These are phyloP conservation scores for Lindgomyces ingoldianus DNA, from an alignment of 495 filamentous ascomycete species.

Conservation along the genomic window DNA sequence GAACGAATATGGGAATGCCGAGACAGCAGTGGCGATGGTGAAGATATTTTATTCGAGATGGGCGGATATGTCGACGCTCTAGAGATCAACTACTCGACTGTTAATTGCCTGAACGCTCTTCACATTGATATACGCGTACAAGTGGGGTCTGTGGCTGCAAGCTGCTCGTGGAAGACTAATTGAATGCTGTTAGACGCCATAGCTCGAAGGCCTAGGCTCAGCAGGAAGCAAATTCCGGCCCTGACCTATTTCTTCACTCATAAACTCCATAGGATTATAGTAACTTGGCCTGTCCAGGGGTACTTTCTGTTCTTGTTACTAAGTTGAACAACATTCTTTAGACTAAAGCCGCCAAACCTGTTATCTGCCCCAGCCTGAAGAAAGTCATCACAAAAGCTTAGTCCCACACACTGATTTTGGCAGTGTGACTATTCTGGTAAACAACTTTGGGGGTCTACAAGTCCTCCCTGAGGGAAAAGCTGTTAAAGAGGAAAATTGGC, in stretches of 20 bases:
- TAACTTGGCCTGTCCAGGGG: constrained; percentile 1
- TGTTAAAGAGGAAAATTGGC: neutral
- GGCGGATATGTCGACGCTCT: neutral
- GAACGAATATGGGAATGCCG: neutral
- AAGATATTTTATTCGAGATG: constrained; percentile 1
- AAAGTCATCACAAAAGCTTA: neutral
- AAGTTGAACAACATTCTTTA: neutral
- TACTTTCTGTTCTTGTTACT: constrained; percentile 1
- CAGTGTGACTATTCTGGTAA: neutral
- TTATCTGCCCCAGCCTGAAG: neutral
- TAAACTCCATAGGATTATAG: no score
- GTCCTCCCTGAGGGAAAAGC: neutral
- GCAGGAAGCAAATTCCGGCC: no score
- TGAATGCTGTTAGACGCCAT: no score
- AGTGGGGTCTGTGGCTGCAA: neutral
- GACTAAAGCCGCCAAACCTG: neutral
- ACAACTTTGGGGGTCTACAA: neutral
- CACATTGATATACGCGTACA: neutral
- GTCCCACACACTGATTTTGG: neutral
- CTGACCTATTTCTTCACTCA: no score
- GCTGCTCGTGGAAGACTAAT: neutral
- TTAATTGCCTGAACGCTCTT: neutral
- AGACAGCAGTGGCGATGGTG: neutral
- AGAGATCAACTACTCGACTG: neutral
- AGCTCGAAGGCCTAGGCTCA: no score